phyloP scores from a whole-genome alignment of 768 basidiomycete genomes.

The Boletales sp. region DNA sequence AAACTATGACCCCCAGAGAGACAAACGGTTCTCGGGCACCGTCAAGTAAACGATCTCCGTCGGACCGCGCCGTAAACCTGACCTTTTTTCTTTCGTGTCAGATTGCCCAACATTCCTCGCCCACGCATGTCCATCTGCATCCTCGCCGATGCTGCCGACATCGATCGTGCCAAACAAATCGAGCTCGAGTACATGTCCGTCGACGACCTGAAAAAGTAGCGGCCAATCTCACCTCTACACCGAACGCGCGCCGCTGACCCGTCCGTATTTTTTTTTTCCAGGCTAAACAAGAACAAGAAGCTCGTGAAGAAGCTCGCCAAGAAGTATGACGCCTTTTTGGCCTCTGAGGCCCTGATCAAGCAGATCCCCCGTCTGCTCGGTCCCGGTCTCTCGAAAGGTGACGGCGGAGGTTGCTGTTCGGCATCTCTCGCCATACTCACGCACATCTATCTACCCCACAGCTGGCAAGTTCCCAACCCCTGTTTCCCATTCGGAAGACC shows the following conservation, averaged over 20 bases:
- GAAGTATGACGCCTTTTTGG: conserved; percentile 98
- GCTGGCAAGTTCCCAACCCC: conserved; percentile 99
- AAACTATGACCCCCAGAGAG: conserved; percentile 99
- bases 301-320: conserved; percentile 99
- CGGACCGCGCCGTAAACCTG: background rate
- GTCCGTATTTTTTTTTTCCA: too few species aligned
- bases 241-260: too few species aligned
- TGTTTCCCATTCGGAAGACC: conserved; percentile 88
- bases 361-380: conserved; percentile 99
- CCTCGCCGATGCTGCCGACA: conserved; percentile 98
- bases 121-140: conserved; percentile 99
- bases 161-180: conserved; percentile 97
- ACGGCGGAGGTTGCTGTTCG: too few species aligned
- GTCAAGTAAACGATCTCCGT: conserved; percentile 65
- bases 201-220: conserved; percentile 98
- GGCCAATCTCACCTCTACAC: too few species aligned
- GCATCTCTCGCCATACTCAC: too few species aligned
- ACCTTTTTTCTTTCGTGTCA: conserved; percentile 27
- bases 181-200: conserved; percentile 99
- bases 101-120: conserved; percentile 94
- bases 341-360: conserved; percentile 97
- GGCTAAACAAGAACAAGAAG: conserved; percentile 99
- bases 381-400: conserved; percentile 98
- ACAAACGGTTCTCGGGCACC: conserved; percentile 99
- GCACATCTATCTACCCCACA: conserved; percentile 23